Percentiles rank a stretch among this genome's conserved stretches.
Evolutionary conservation across 2,329 filamentous ascomycete genomes (phyloP).

Genomic region (Knufia fluminis): DNA sequence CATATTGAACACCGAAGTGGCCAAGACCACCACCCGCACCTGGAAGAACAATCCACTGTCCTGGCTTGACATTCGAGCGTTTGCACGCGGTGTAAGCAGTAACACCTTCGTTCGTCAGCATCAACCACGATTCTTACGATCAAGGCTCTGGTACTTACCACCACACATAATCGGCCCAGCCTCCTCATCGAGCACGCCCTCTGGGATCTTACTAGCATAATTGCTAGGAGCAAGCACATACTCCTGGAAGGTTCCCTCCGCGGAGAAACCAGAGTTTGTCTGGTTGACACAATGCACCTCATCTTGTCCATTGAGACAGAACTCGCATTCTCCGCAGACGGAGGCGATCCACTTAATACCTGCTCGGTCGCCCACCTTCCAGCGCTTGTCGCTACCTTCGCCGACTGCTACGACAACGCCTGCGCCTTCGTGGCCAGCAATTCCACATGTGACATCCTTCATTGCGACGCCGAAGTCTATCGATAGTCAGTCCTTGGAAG

Average conservation of each 20-base stretch:
- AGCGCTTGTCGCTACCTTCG: constrained; percentile 62
- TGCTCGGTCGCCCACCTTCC: constrained; percentile 68
- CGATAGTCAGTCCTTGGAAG: constrained; percentile 7
- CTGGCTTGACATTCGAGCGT: constrained; percentile 29
- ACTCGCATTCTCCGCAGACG: constrained; percentile 70
- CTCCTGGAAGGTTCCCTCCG: constrained; percentile 30
- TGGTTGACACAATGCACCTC: constrained; percentile 31
- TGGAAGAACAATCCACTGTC: constrained; percentile 25
- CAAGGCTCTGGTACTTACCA: constrained; percentile 24
- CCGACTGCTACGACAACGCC: constrained; percentile 75
- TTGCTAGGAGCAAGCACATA: constrained; percentile 28
- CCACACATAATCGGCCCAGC: constrained; percentile 33
- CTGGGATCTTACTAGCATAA: constrained; percentile 30
- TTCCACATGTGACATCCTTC: constrained; percentile 18
- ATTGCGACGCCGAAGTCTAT: constrained; percentile 18
- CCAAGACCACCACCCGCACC: constrained; percentile 27
- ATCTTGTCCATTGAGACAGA: constrained; percentile 49
- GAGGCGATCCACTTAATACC: constrained; percentile 91
- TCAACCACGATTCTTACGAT: neutral
- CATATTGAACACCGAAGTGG: constrained; percentile 28
- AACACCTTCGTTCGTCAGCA: neutral
- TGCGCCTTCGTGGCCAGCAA: constrained; percentile 53
- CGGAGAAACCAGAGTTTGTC: constrained; percentile 31
- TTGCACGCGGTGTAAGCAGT: constrained; percentile 30
- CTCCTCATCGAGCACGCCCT: constrained; percentile 30